Evolutionary conservation across 1,284 basidiomycete species (phyloP).

Genomic region (Paramarasmius palmivorus): DNA sequence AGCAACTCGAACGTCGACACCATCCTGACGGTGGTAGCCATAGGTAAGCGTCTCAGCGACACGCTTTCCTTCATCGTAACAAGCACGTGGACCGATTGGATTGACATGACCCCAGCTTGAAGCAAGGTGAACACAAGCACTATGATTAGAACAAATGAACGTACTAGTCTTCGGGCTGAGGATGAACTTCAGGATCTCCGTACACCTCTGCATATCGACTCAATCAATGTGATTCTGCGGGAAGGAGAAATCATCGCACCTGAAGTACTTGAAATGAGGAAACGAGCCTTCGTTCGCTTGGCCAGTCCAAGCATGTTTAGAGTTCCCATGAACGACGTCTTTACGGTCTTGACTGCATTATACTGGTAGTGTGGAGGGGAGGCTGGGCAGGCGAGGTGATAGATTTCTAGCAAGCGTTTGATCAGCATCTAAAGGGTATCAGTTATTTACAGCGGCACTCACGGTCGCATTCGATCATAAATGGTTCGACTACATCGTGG

Average conservation of each 20-base stretch:
- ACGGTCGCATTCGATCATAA: conserved; percentile 98
- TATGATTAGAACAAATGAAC: conserved; percentile 27
- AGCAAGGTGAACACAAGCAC: conserved; percentile 7
- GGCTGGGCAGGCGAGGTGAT: conserved; percentile 94
- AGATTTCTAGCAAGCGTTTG: conserved; percentile 69
- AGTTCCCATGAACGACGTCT: conserved; percentile 97
- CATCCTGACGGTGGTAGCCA: conserved; percentile 92
- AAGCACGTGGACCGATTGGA: conserved; percentile 94
- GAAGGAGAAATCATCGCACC: conserved; percentile 44
- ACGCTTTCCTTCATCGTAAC: conserved; percentile 98
- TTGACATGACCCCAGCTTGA: conserved; percentile 96
- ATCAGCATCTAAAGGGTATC: background rate
- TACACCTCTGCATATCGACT: conserved; percentile 74
- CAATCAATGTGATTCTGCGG: conserved; percentile 1
- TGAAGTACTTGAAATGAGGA: conserved; percentile 93
- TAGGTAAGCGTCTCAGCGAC: conserved; percentile 95
- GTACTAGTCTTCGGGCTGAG: conserved; percentile 92
- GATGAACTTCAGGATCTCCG: conserved; percentile 96
- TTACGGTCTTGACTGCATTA: conserved; percentile 95
- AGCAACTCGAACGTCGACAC: conserved; percentile 93
- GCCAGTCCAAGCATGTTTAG: conserved; percentile 99
- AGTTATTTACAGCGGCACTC: too few species aligned
- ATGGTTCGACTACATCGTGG: conserved; percentile 95
- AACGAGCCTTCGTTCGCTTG: conserved; percentile 95
- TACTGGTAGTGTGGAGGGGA: conserved; percentile 96